phyloP scores from a whole-genome alignment of 106 monocot genomes.

The Chionographis japonica region DNA sequence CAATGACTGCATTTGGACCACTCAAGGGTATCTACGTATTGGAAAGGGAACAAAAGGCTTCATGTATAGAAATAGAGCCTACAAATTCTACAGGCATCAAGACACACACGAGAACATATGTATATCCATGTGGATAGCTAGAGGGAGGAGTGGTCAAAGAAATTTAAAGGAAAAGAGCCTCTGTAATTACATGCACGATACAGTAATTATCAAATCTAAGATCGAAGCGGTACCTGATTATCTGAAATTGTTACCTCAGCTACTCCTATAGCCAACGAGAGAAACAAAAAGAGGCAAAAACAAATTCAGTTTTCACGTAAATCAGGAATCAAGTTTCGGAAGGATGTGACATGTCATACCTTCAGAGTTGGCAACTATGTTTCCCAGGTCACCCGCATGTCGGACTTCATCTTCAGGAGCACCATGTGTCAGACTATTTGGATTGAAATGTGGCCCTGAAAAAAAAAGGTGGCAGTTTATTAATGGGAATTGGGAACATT shows the following conservation, averaged over 20 bases:
- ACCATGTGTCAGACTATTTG: slow-evolving; percentile 64
- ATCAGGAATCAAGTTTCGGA: not conserved
- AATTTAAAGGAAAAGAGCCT: no score
- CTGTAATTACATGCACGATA: no score
- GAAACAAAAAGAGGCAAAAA: not conserved
- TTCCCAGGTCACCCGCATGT: slow-evolving; percentile 95
- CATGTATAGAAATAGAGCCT: not conserved
- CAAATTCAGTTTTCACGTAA: not conserved
- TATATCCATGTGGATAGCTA: no score
- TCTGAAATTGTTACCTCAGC: slow-evolving; percentile 84
- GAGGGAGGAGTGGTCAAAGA: no score
- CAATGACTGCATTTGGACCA: slow-evolving; percentile 80
- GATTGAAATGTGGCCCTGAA: slow-evolving; percentile 79
- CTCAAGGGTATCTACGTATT: slow-evolving; percentile 52
- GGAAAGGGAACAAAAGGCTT: not conserved
- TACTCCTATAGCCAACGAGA: slow-evolving; percentile 41
- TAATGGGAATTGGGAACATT: no score
- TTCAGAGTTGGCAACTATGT: slow-evolving; percentile 67
- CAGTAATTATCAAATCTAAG: not conserved
- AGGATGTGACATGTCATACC: slow-evolving; percentile 22
- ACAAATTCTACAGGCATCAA: not conserved
- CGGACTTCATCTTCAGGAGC: slow-evolving; percentile 75
- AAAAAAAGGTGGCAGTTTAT: not conserved
- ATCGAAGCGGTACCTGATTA: slow-evolving; percentile 43
- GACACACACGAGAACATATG: not conserved